These are phyloP conservation scores for Paraleonurus japonicus DNA, from an alignment of 257 asterid genomes.

Conservation along the genomic window DNA sequence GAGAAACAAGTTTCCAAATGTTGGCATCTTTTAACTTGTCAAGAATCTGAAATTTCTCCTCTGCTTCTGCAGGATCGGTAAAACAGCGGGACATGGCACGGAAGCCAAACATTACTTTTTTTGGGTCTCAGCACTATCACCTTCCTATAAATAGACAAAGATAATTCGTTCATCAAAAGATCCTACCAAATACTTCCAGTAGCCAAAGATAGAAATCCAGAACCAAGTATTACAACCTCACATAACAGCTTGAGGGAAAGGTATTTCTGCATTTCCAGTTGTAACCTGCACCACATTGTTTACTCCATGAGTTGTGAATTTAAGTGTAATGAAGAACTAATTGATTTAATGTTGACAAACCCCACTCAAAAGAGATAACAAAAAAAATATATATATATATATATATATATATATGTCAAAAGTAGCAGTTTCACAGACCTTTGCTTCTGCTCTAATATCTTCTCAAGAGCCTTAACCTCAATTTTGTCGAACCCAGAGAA, in stretches of 20 bases:
- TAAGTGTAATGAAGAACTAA: conserved; percentile 8
- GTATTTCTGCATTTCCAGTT: conserved; percentile 88
- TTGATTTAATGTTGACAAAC: conserved; percentile 10
- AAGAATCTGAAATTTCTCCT: conserved; percentile 78
- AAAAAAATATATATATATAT: too few species aligned
- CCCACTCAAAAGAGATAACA: neutral
- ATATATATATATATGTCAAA: too few species aligned
- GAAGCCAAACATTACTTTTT: conserved; percentile 67
- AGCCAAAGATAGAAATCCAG: conserved; percentile 15
- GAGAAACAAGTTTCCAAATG: conserved; percentile 60
- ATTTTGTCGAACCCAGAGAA: conserved; percentile 86
- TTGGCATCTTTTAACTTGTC: conserved; percentile 86
- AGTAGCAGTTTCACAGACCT: conserved; percentile 54
- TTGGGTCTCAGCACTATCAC: conserved; percentile 70
- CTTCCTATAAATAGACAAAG: conserved; percentile 58
- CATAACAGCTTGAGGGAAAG: conserved; percentile 66
- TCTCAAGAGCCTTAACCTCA: conserved; percentile 94
- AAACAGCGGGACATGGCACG: conserved; percentile 93
- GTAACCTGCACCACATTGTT: conserved; percentile 59
- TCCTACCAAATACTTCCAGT: conserved; percentile 11
- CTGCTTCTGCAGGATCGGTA: conserved; percentile 74
- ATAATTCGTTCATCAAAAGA: conserved; percentile 24
- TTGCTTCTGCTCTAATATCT: conserved; percentile 93
- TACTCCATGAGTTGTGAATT: conserved; percentile 13
- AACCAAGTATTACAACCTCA: conserved; percentile 52